Evolutionary conservation across 2,329 filamentous ascomycete species (phyloP).

Genomic region (Onygena corvina): DNA sequence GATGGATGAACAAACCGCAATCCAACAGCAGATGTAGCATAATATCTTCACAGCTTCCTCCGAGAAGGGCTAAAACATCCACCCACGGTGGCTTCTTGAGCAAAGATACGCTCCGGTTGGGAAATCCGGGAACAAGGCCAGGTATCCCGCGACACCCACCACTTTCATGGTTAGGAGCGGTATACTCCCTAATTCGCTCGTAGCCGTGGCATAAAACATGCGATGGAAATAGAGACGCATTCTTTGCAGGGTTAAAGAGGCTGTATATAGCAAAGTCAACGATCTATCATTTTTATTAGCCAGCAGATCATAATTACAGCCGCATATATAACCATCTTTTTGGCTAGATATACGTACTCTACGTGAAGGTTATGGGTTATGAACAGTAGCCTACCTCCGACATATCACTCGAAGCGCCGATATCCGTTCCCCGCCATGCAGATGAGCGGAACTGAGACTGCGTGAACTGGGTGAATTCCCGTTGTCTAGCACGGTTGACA

Average conservation of each 20-base stretch:
- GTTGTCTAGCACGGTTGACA: slow-evolving; percentile 33
- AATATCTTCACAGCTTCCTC: slow-evolving; percentile 59
- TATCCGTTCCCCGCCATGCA: slow-evolving; percentile 24
- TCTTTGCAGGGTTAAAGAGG: slow-evolving; percentile 52
- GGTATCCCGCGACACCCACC: slow-evolving; percentile 44
- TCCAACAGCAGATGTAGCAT: slow-evolving; percentile 68
- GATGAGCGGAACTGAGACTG: slow-evolving; percentile 43
- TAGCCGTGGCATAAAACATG: slow-evolving; percentile 81
- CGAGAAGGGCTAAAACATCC: slow-evolving; percentile 59
- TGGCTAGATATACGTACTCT: not conserved
- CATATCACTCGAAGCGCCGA: slow-evolving; percentile 43
- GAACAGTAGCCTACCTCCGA: slow-evolving; percentile 44
- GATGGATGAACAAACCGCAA: slow-evolving; percentile 58
- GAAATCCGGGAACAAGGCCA: slow-evolving; percentile 51
- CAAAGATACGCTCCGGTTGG: slow-evolving; percentile 57
- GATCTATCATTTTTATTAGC: too few relatives aligned
- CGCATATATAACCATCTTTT: too few relatives aligned
- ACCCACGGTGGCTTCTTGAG: slow-evolving; percentile 66
- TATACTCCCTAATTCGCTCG: slow-evolving; percentile 38
- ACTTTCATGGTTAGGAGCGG: slow-evolving; percentile 21
- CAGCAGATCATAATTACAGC: too few relatives aligned
- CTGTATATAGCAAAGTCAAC: slow-evolving; percentile 67
- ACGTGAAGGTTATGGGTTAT: not conserved
- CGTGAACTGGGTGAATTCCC: slow-evolving; percentile 50
- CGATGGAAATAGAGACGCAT: slow-evolving; percentile 43